A percentile compares a stretch with the other conserved stretches of the same genome.
Evolutionary conservation across 1,284 basidiomycete genomes (phyloP).

Genomic region (Farysia itapuensis): DNA sequence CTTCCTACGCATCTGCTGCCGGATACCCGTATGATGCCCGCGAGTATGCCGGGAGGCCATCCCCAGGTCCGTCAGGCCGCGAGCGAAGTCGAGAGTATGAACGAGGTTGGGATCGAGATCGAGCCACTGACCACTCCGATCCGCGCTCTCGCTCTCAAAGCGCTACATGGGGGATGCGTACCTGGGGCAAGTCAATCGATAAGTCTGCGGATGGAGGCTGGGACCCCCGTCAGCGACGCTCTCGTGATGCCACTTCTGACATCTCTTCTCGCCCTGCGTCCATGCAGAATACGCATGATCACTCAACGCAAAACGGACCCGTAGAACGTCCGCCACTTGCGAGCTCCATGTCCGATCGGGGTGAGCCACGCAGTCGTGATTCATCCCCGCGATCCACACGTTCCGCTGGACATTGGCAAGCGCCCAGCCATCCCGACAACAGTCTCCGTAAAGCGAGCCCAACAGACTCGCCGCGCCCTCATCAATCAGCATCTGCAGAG

Average conservation of each 20-base stretch:
- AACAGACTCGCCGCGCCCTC: too few relatives aligned
- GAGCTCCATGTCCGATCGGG: conserved; percentile 8
- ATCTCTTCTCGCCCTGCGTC: too few relatives aligned
- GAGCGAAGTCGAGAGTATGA: conserved; percentile 21
- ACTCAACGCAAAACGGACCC: neutral
- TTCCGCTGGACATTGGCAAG: conserved; percentile 1
- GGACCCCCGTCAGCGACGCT: conserved; percentile 5
- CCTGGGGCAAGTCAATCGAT: conserved; percentile 28
- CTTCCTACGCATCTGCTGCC: neutral
- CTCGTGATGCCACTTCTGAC: neutral
- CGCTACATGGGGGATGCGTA: conserved; percentile 20
- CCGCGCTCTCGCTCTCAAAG: conserved; percentile 7
- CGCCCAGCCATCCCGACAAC: neutral
- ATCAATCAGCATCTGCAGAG: too few relatives aligned
- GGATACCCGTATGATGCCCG: conserved; percentile 22
- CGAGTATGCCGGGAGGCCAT: conserved; percentile 14
- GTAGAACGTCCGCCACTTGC: conserved; percentile 9
- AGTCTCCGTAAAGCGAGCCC: too few relatives aligned
- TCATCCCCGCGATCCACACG: conserved; percentile 9
- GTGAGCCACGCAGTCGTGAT: conserved; percentile 17
- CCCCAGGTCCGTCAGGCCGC: conserved; percentile 5
- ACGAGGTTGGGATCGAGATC: conserved; percentile 18
- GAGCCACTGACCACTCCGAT: conserved; percentile 29
- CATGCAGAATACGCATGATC: too few relatives aligned
- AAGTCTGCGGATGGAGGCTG: conserved; percentile 22